Evolutionary conservation across 768 basidiomycete species (phyloP), one percentile per base, ranked within the genome.

Genomic region (Psilocybe sp.): DNA sequence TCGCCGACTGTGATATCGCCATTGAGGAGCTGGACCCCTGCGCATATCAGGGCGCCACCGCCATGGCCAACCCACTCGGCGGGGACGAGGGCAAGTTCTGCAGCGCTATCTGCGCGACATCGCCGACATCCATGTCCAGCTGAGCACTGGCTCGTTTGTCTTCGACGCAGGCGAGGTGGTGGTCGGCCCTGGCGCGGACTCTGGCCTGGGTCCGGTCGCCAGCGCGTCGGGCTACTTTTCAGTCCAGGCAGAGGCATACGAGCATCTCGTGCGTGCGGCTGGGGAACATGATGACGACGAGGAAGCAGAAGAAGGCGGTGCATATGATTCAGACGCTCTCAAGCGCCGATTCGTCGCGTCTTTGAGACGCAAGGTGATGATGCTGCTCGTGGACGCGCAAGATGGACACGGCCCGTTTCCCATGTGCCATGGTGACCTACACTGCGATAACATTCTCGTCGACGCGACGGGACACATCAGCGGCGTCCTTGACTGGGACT

Each of bases 401-500:
- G 71, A 72, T 50, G 69, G 69, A 40, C 59, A 53, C 1, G 72
- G 72, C 0, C 72, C 72, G 1, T 74, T 74, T 55, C 72, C 72
- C 2, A 67, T 72, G 64, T 67, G 71, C 6, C 72, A 73, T 44
- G 72, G 72, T 11, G 72, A 73, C 51, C 57, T 73, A 6, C 70
- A 73, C 56, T 70, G 69, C 56, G 70, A 73, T 42, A 73, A 73
- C 48, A 67, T 73, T 16, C 62, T 73, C 18, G 72, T 73, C 2
- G 72, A 73, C 51, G 54, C 61, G 31, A 66, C 64, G 1, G 72
- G 72, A 8, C 70, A 73, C 53, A 72, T 73, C 41, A 64, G 71
- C 9, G 72, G 72, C 5, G 70, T 73, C 2, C 59, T 73, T 28
- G 72, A 73, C 47, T 73, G 72, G 72, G 72, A 73, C 43, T 72